Base-by-base conservation (phyloP, 169 alveolate genomes). In the Eimeria acervulina region DNA sequence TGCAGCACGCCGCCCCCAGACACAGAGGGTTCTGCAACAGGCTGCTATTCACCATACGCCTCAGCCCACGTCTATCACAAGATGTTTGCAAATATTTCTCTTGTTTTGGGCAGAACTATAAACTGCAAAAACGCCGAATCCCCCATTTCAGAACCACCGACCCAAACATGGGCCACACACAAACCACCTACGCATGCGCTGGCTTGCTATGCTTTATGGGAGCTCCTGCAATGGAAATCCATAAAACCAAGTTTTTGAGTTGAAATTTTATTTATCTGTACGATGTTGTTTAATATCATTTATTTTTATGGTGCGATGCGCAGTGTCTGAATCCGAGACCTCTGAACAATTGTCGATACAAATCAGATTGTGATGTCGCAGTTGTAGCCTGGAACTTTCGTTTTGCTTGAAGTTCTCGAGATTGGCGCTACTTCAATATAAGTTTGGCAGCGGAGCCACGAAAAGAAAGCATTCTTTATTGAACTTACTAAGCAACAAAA, bases 171-270 rank as follows among this genome's bases (percentile, higher is more conserved):
- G 36, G 28, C 83, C 28, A 28, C 83, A 72, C 83, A 26, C 28
- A 12, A 4, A 72, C 83, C 83, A 72, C 83, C 52, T 33, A 8
- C 51, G 83, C 83, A 72, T 72, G 83, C 83, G 36, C 42, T 38
- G 83, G 51, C 83, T 72, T 72, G n/a, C 72, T 26, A 36, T 61
- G 13, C 72, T 61, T 61, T 36, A 36, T 19, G 31, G 12, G 38
- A 3, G 72, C 72, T 26, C 26, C 36, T 26, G 5, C 1, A 19
- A 3, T 1, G 13, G 12, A 19, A 61, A 61, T 61, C 36, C 66
- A 7, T 55, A 19, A 19, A 19, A 19, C 26, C 15, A 2, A 10
- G 5, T 55, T 19, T 55, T 61, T 61, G 31, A 26, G 15, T 23
- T 61, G 26, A 1, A 61, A n/a, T 3, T 61, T 3, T 26, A 26